These are phyloP conservation scores for Echium plantagineum DNA, from an alignment of 257 asterid species.

Conservation along the genomic window DNA sequence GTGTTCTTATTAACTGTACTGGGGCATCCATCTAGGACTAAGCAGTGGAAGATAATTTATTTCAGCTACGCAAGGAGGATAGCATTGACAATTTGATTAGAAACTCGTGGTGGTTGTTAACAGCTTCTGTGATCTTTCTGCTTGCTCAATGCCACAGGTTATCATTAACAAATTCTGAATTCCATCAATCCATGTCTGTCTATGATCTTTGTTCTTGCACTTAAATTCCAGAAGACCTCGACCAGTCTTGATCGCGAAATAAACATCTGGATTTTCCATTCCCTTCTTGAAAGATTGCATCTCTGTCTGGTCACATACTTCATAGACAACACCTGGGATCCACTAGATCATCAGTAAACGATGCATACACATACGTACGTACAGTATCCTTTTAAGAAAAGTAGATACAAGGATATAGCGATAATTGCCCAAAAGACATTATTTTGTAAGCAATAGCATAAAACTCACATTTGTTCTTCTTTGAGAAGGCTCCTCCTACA, in stretches of 20 bases:
- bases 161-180: conserved; percentile 39
- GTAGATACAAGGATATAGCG: neutral
- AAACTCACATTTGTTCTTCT: conserved; percentile 59
- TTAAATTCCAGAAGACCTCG: conserved; percentile 69
- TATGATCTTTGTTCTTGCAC: conserved; percentile 58
- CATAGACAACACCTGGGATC: conserved; percentile 53
- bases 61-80: neutral
- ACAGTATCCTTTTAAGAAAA: neutral
- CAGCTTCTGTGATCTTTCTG: conserved; percentile 35
- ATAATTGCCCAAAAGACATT: neutral
- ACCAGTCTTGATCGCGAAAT: conserved; percentile 65
- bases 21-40: neutral
- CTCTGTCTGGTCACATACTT: conserved; percentile 46
- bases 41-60: too few species aligned
- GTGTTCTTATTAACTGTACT: neutral
- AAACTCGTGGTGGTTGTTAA: conserved; percentile 13
- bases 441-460: neutral
- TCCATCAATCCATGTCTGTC: conserved; percentile 65
- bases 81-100: neutral
- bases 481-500: conserved; percentile 77
- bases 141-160: conserved; percentile 37
- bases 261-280: conserved; percentile 45
- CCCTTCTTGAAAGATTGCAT: conserved; percentile 51
- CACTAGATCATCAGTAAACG: conserved; percentile 1
- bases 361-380: neutral